A percentile compares a stretch with the other conserved stretches of the same genome.
Conservation (phyloP, 164 flowering plant species). For the Vitis amurensis region DNA sequence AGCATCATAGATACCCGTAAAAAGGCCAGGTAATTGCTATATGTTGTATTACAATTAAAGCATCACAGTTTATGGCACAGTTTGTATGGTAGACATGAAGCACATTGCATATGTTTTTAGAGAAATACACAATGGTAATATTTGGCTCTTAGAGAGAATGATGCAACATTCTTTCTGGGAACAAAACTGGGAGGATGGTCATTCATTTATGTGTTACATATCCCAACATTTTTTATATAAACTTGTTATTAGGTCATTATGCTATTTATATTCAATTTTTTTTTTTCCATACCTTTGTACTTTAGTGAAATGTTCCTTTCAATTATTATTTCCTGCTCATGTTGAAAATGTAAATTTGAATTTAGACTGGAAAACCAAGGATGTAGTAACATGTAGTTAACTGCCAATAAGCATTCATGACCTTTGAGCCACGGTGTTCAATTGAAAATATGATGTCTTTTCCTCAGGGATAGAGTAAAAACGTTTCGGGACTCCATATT, state of each 20-base stretch:
- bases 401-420: not conserved
- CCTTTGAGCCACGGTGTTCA: not conserved
- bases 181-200: too few species aligned
- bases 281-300: too few species aligned
- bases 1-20: slow-evolving; percentile 40
- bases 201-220: not conserved
- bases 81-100: not conserved
- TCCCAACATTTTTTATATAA: not conserved
- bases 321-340: not conserved
- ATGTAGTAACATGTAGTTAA: not conserved
- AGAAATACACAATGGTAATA: too few species aligned
- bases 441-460: not conserved
- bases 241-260: not conserved
- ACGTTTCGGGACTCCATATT: slow-evolving; percentile 22
- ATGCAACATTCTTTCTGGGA: too few species aligned
- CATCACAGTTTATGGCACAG: not conserved
- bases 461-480: slow-evolving; percentile 34
- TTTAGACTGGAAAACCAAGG: not conserved
- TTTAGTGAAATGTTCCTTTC: too few species aligned
- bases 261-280: too few species aligned
- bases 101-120: not conserved
- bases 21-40: slow-evolving; percentile 38
- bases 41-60: not conserved
- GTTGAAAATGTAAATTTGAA: not conserved
- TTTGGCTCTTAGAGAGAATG: too few species aligned